Conservation (phyloP, 768 basidiomycete species). For the Trametes coccinea region DNA sequence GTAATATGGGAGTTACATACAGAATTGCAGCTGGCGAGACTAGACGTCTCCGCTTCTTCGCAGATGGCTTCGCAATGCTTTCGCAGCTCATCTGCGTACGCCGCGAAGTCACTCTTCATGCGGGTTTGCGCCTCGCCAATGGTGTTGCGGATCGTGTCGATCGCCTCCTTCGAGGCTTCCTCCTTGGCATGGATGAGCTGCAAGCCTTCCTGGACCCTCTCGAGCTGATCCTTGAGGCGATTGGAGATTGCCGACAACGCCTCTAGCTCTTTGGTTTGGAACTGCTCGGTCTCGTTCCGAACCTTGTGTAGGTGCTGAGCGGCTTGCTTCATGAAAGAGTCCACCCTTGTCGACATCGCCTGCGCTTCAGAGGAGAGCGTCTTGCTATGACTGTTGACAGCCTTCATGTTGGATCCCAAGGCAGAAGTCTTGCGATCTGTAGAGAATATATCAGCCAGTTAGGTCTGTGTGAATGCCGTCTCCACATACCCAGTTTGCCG, state of each 20-base stretch:
- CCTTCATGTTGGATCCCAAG: constrained; percentile 63
- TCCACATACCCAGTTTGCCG: constrained; percentile 73
- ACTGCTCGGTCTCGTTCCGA: constrained; percentile 54
- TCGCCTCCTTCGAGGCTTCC: constrained; percentile 50
- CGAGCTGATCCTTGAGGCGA: constrained; percentile 58
- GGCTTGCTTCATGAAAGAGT: constrained; percentile 60
- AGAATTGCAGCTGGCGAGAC: constrained; percentile 46
- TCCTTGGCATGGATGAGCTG: constrained; percentile 58
- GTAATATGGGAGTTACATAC: constrained; percentile 32
- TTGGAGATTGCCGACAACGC: constrained; percentile 50
- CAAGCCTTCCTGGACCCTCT: constrained; percentile 53
- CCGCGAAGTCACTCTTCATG: constrained; percentile 50
- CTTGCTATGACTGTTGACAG: constrained; percentile 62
- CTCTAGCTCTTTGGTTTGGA: constrained; percentile 57
- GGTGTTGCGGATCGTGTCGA: constrained; percentile 47
- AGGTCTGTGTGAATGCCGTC: background rate
- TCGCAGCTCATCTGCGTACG: constrained; percentile 59
- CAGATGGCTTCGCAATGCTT: constrained; percentile 49
- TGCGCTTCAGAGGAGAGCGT: constrained; percentile 56
- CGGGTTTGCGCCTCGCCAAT: constrained; percentile 55
- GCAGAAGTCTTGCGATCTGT: constrained; percentile 73
- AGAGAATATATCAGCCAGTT: background rate
- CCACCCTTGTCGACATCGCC: constrained; percentile 56
- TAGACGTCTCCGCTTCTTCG: constrained; percentile 44
- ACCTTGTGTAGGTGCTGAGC: constrained; percentile 55